phyloP scores from a whole-genome alignment of 139 green algal species.

The Edaphochlamys debaryana region DNA sequence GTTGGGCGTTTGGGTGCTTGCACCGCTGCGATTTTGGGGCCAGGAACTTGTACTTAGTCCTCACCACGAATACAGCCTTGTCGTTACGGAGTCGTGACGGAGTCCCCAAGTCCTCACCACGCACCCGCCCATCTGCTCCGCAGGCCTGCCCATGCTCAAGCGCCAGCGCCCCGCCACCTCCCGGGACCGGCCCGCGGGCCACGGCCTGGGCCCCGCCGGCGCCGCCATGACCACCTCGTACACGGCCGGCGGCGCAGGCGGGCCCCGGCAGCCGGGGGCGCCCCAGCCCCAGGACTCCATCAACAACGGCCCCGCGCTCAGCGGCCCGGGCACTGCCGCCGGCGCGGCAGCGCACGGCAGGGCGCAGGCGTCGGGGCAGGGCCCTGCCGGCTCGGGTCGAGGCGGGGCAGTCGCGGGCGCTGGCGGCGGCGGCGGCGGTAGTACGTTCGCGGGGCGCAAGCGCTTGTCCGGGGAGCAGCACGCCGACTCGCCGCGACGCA shows the following conservation, averaged over 20 bases:
- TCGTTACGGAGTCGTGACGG: too few species aligned
- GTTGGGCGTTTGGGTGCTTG: too few species aligned
- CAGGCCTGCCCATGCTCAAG: slow-evolving; percentile 37
- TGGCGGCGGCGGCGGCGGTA: neutral
- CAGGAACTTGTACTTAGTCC: too few species aligned
- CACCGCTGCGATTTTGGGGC: too few species aligned
- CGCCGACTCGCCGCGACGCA: slow-evolving; percentile 9
- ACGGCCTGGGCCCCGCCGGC: neutral
- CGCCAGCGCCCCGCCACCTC: slow-evolving; percentile 23
- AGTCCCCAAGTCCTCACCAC: too few species aligned
- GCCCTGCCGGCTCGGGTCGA: too few species aligned
- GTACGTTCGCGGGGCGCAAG: neutral
- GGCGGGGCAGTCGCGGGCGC: neutral
- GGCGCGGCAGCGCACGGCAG: neutral
- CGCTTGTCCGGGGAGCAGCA: neutral
- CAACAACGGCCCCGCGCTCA: slow-evolving; percentile 7
- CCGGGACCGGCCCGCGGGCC: slow-evolving; percentile 15
- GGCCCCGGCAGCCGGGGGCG: neutral
- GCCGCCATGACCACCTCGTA: slow-evolving; percentile 28
- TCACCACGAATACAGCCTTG: too few species aligned
- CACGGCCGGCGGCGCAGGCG: slow-evolving; percentile 2
- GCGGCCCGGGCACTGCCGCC: neutral
- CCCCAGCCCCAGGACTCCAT: slow-evolving; percentile 12
- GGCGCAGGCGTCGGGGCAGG: neutral
- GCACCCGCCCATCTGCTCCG: too few species aligned